Conservation (phyloP, 306 rosid species). For the Argentina anserina region DNA sequence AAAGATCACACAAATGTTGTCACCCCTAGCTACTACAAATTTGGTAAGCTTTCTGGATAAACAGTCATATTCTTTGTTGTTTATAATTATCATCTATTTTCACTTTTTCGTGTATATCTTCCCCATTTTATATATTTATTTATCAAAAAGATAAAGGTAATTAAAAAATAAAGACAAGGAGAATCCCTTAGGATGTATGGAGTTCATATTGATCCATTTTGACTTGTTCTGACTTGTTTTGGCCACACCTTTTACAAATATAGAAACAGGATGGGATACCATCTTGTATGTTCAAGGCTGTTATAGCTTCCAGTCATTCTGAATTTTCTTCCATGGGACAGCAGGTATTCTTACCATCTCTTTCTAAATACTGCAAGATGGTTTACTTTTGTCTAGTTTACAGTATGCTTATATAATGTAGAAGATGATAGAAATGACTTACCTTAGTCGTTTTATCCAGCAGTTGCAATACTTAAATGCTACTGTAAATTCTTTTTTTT, state of each 20-base stretch:
- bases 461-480: background rate
- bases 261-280: constrained; percentile 85
- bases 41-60: constrained; percentile 46
- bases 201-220: constrained; percentile 13
- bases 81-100: background rate
- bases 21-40: constrained; percentile 44
- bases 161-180: background rate
- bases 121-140: background rate
- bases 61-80: background rate
- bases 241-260: constrained; percentile 16
- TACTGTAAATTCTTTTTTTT: too few relatives aligned
- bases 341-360: constrained; percentile 57
- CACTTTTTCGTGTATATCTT: background rate
- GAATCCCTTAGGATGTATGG: background rate
- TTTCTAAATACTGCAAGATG: background rate
- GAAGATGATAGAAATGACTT: background rate
- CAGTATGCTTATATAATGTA: background rate
- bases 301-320: constrained; percentile 94
- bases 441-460: background rate
- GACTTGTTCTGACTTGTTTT: constrained; percentile 12
- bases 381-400: background rate
- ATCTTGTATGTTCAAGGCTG: constrained; percentile 85
- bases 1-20: constrained; percentile 40
- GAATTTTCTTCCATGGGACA: constrained; percentile 93
- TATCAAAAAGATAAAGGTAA: background rate